phyloP scores from a whole-genome alignment of 1,284 basidiomycete genomes.

The Boletus albobrunnescens region DNA sequence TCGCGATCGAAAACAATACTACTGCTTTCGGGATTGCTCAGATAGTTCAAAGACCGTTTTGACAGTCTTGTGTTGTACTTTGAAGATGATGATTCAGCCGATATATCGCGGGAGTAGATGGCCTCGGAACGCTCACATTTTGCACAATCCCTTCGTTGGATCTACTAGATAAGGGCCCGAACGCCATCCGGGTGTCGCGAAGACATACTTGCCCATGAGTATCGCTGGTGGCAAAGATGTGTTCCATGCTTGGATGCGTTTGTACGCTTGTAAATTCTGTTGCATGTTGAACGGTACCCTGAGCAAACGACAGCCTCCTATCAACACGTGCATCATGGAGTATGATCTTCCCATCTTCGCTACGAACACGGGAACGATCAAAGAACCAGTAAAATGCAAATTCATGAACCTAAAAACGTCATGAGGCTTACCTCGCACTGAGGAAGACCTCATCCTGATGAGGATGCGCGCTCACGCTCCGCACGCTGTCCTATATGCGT shows the following conservation, averaged over 20 bases:
- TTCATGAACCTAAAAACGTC: conserved; percentile 24
- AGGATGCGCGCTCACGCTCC: conserved; percentile 59
- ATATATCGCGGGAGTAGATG: conserved; percentile 9
- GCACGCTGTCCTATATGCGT: conserved; percentile 52
- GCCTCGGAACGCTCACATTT: conserved; percentile 35
- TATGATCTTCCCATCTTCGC: conserved; percentile 66
- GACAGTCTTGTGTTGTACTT: conserved; percentile 67
- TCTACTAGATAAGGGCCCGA: conserved; percentile 46
- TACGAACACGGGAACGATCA: conserved; percentile 26
- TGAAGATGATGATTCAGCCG: conserved; percentile 10
- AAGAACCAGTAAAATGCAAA: conserved; percentile 24
- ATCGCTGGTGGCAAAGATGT: conserved; percentile 66
- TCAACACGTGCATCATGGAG: conserved; percentile 51
- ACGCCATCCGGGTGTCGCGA: conserved; percentile 74
- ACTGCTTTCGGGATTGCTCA: conserved; percentile 60
- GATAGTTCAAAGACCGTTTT: conserved; percentile 35
- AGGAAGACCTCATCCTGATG: conserved; percentile 62
- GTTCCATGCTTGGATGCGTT: conserved; percentile 59
- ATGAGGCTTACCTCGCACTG: conserved; percentile 51
- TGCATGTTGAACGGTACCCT: conserved; percentile 47
- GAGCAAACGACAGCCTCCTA: conserved; percentile 36
- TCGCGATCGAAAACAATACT: conserved; percentile 63
- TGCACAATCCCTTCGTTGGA: conserved; percentile 53
- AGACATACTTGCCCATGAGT: conserved; percentile 54
- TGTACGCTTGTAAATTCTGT: conserved; percentile 58